Percentiles rank a stretch among this genome's conserved stretches.
Evolutionary conservation across 2,329 filamentous ascomycete genomes (phyloP).

Genomic region (Daldinia eschscholtzii): DNA sequence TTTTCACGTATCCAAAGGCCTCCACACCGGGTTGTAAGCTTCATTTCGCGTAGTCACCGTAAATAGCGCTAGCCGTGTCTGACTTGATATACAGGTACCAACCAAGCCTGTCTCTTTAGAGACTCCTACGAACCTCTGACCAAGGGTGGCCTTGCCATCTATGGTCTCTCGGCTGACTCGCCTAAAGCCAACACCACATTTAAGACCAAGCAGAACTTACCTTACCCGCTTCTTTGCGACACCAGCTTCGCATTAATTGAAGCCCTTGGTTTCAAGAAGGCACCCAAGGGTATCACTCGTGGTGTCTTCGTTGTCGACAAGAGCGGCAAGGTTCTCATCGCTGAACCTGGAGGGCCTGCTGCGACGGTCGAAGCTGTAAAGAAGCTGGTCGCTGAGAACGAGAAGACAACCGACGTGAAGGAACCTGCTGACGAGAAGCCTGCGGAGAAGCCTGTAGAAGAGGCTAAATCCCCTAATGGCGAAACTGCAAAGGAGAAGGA

Average conservation of each 20-base stretch:
- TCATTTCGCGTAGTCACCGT: slow-evolving; percentile 18
- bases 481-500: slow-evolving; percentile 54
- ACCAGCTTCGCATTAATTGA: slow-evolving; percentile 78
- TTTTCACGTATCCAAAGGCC: slow-evolving; percentile 96
- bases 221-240: slow-evolving; percentile 91
- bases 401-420: slow-evolving; percentile 45
- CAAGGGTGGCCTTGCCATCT: slow-evolving; percentile 84
- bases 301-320: slow-evolving; percentile 92
- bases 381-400: slow-evolving; percentile 70
- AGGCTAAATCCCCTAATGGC: slow-evolving; percentile 46
- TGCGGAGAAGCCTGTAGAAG: slow-evolving; percentile 47
- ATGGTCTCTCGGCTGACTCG: slow-evolving; percentile 88
- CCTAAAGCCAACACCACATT: slow-evolving; percentile 94
- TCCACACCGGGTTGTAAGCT: slow-evolving; percentile 93
- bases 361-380: slow-evolving; percentile 82
- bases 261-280: slow-evolving; percentile 91
- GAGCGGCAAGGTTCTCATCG: slow-evolving; percentile 81
- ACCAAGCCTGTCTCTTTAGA: slow-evolving; percentile 92
- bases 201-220: slow-evolving; percentile 89
- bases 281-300: slow-evolving; percentile 81
- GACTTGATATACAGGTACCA: slow-evolving; percentile 75
- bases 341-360: slow-evolving; percentile 80
- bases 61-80: slow-evolving; percentile 31
- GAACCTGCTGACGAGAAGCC: slow-evolving; percentile 45
- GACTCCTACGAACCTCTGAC: slow-evolving; percentile 84